These are phyloP conservation scores for Pholiota adiposa DNA, from an alignment of 1,284 basidiomycete genomes.

Conservation along the genomic window DNA sequence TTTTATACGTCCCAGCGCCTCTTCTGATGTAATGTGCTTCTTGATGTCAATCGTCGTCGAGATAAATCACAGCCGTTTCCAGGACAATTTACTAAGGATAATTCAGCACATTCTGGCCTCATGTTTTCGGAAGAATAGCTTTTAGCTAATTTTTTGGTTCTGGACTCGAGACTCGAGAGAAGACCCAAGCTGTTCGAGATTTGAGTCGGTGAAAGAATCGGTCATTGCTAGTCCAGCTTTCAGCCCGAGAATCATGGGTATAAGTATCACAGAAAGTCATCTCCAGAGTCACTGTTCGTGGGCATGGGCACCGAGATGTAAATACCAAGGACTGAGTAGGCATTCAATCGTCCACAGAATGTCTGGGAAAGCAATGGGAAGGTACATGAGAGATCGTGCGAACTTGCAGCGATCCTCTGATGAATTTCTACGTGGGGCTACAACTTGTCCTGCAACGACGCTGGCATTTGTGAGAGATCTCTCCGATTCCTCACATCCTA, in stretches of 20 bases:
- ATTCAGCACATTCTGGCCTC: conserved; percentile 25
- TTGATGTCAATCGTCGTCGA: conserved; percentile 5
- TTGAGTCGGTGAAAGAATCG: too few species aligned
- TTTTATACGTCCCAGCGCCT: conserved; percentile 12
- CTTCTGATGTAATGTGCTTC: conserved; percentile 5
- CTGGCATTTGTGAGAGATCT: neutral
- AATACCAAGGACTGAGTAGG: too few species aligned
- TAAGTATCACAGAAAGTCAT: too few species aligned
- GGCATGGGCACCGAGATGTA: too few species aligned
- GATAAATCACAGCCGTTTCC: conserved; percentile 9
- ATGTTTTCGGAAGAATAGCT: neutral
- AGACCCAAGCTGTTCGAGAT: too few species aligned
- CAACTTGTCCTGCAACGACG: neutral
- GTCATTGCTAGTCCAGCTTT: too few species aligned
- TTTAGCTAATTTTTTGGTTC: neutral
- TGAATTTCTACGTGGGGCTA: neutral
- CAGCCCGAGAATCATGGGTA: too few species aligned
- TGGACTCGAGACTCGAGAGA: too few species aligned
- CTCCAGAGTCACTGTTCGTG: too few species aligned
- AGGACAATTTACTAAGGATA: conserved; percentile 14
- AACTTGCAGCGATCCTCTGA: neutral
- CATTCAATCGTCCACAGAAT: too few species aligned
- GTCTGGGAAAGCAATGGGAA: neutral
- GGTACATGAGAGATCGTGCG: neutral
- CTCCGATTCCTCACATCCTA: neutral